Evolutionary conservation across 441 rosid species (phyloP).

Genomic region (Erodium chrysanthum): DNA sequence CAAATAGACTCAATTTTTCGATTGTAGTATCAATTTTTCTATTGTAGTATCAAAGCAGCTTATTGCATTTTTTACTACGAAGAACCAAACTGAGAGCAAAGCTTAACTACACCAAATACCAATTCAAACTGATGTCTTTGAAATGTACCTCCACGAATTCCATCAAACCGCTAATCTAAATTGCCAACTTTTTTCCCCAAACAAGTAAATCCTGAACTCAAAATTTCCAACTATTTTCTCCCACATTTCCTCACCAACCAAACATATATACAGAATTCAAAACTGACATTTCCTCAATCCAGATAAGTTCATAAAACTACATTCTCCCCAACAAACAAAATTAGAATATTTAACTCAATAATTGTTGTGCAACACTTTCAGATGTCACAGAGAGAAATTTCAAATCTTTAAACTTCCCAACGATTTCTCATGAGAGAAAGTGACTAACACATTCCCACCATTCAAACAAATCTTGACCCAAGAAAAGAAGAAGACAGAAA

Average conservation of each 20-base stretch:
- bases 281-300: background rate
- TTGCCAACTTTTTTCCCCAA: too few species aligned
- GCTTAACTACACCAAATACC: background rate
- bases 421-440: background rate
- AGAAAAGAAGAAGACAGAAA: background rate
- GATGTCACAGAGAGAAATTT: background rate
- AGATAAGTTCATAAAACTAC: background rate
- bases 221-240: background rate
- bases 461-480: constrained; percentile 1
- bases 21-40: background rate
- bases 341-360: background rate
- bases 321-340: background rate
- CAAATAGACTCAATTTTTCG: background rate
- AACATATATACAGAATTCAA: background rate
- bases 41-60: background rate
- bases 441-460: background rate
- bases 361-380: background rate
- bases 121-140: background rate
- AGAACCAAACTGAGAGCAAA: background rate
- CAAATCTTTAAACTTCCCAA: background rate
- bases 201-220: background rate
- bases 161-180: background rate
- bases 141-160: background rate
- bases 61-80: background rate
- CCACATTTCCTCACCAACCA: constrained; percentile 13